These are phyloP conservation scores for Colletotrichum higginsianum DNA, from an alignment of 2,329 filamentous ascomycete species.

Conservation along the genomic window DNA sequence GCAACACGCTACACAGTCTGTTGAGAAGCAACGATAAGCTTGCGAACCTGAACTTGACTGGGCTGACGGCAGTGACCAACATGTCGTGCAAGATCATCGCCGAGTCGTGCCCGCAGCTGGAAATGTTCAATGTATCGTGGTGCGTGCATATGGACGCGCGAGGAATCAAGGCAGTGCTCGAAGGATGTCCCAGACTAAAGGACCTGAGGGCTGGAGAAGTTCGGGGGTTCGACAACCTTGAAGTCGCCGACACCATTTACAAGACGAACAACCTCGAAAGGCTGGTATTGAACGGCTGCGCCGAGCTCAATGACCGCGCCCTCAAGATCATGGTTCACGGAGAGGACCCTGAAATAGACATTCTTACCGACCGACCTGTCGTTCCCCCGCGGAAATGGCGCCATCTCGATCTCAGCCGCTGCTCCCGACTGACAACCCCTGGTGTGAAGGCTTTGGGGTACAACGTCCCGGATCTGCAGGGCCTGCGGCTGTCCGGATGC, in stretches of 20 bases:
- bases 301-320: slow-evolving; percentile 81
- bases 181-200: slow-evolving; percentile 79
- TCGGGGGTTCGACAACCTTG: slow-evolving; percentile 80
- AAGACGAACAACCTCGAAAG: slow-evolving; percentile 85
- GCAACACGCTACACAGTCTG: slow-evolving; percentile 83
- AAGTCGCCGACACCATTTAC: slow-evolving; percentile 83
- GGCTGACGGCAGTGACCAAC: slow-evolving; percentile 84
- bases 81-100: slow-evolving; percentile 89
- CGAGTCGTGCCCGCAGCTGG: slow-evolving; percentile 83
- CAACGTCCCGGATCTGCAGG: slow-evolving; percentile 84
- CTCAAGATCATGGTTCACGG: slow-evolving; percentile 84
- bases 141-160: slow-evolving; percentile 87
- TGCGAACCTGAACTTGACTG: slow-evolving; percentile 88
- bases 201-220: slow-evolving; percentile 90
- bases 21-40: slow-evolving; percentile 81
- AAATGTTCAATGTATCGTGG: slow-evolving; percentile 92
- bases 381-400: slow-evolving; percentile 84
- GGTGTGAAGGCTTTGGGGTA: slow-evolving; percentile 81
- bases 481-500: slow-evolving; percentile 86
- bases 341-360: slow-evolving; percentile 81
- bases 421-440: slow-evolving; percentile 78
- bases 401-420: slow-evolving; percentile 89
- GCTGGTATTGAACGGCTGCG: slow-evolving; percentile 85
- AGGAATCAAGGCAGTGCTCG: slow-evolving; percentile 80
- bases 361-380: slow-evolving; percentile 81